Evolutionary conservation across 305 asterid genomes (phyloP).

Genomic region (Lippia alba): DNA sequence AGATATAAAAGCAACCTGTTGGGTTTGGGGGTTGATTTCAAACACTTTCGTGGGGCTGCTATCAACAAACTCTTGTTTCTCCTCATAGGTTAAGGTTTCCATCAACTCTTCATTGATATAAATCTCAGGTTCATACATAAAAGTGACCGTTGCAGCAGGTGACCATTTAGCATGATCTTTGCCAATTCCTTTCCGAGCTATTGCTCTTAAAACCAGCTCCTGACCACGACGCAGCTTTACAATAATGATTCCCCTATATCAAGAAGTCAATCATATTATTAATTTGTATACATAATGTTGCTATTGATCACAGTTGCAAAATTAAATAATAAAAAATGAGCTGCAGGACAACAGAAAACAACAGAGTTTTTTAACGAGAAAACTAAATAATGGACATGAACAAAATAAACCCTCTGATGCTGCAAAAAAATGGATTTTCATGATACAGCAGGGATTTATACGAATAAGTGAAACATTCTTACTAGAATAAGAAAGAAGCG

Average conservation of each 20-base stretch:
- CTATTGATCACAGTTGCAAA: neutral
- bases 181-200: constrained; percentile 96
- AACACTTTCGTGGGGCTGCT: constrained; percentile 97
- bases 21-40: constrained; percentile 59
- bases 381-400: neutral
- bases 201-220: constrained; percentile 89
- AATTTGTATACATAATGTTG: neutral
- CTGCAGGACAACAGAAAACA: neutral
- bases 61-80: constrained; percentile 73
- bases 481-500: neutral
- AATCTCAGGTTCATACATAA: constrained; percentile 96
- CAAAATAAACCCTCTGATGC: neutral
- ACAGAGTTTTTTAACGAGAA: neutral
- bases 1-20: constrained; percentile 58
- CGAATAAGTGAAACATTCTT: neutral
- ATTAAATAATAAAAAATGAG: neutral
- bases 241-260: constrained; percentile 85
- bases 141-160: constrained; percentile 98
- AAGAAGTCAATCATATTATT: constrained; percentile 25
- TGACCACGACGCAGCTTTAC: constrained; percentile 98
- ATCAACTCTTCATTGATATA: constrained; percentile 87
- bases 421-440: neutral
- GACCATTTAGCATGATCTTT: constrained; percentile 99
- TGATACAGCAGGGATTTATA: neutral
- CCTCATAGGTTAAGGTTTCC: constrained; percentile 70